Conservation (phyloP, 495 filamentous ascomycete genomes). For the Podospora tetraspora region DNA sequence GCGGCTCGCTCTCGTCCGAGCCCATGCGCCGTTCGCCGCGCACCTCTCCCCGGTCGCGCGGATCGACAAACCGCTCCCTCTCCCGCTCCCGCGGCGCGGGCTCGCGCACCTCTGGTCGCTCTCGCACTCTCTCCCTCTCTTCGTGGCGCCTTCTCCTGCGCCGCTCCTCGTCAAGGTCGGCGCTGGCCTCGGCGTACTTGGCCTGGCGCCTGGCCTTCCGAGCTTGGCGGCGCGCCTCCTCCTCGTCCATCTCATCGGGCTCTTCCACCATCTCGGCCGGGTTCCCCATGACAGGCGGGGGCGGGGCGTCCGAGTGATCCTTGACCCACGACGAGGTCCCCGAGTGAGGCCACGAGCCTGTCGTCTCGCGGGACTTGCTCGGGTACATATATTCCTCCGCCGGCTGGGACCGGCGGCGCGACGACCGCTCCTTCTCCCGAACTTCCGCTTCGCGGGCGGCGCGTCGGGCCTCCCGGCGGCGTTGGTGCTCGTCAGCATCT, state of each 20-base stretch:
- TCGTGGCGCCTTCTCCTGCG: constrained; percentile 44
- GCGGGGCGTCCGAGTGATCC: constrained; percentile 54
- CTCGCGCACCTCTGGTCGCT: constrained; percentile 13
- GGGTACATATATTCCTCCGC: constrained; percentile 43
- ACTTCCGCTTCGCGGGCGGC: constrained; percentile 32
- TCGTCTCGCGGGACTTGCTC: constrained; percentile 38
- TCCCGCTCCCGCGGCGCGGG: constrained; percentile 16
- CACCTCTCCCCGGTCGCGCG: not conserved
- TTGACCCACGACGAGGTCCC: constrained; percentile 56
- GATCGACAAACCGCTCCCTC: constrained; percentile 10
- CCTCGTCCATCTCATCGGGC: constrained; percentile 30
- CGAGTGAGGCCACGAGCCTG: constrained; percentile 47
- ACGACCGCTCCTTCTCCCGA: constrained; percentile 18
- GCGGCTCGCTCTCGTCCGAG: constrained; percentile 43
- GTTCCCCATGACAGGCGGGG: constrained; percentile 39
- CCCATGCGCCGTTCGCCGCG: constrained; percentile 29
- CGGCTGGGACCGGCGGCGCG: constrained; percentile 31
- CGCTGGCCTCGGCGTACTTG: constrained; percentile 39
- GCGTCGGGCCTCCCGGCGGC: constrained; percentile 44
- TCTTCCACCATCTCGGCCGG: constrained; percentile 37
- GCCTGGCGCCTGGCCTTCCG: constrained; percentile 42
- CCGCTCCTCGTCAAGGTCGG: constrained; percentile 39
- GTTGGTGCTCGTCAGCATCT: constrained; percentile 48
- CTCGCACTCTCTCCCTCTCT: constrained; percentile 27
- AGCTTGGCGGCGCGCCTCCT: constrained; percentile 41